Base-by-base conservation (phyloP, 2,329 filamentous ascomycete species). In the Fusarium kyushuense region DNA sequence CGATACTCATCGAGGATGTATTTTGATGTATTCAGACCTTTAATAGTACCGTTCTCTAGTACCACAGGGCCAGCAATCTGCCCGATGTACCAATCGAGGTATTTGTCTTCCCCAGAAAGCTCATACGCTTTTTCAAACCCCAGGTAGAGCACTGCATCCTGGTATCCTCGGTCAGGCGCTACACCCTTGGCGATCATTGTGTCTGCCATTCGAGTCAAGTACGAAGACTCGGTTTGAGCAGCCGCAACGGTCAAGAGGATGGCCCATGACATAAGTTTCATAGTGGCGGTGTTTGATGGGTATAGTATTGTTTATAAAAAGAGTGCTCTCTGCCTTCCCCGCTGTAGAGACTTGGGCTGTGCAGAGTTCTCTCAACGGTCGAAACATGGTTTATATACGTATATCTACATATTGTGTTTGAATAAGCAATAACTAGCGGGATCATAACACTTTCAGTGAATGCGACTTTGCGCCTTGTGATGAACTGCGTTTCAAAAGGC, bases 1-100 rank as follows among this genome's bases (percentile, higher is more conserved):
- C 84, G 80, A 53, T 86, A 81, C 63, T 86, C 81, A 64, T 84
- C 82, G 1, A 84, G 77, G 2, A 82, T 83, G 72, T 84, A 85
- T 62, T 79, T 81, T 2, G 76, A 77, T 10, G 79, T 76, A 38
- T 83, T 78, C 77, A 84, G 86, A 12, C 77, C 79, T 12, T 76
- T 75, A 49, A 86, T 76, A 0, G 80, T 82, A 11, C 85, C 85
- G 40, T 86, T 75, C n/a, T 77, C 67, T 6, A 77, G 71, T 11
- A 87, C 80, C 10, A 87, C 77, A 0, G 56, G 57, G 3, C 78
- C 79, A 32, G 83, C 82, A 35, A 86, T 78, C 46, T 83, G 80
- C 1, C 72, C 74, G 5, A 80, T 79, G 38, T 82, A 80, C 74
- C 80, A 83, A 17, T 80, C 71, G 6, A 79, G 74, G 36, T 86